These are phyloP conservation scores for Colletotrichum limetticola DNA, from an alignment of 2,329 filamentous ascomycete species.

Conservation along the genomic window DNA sequence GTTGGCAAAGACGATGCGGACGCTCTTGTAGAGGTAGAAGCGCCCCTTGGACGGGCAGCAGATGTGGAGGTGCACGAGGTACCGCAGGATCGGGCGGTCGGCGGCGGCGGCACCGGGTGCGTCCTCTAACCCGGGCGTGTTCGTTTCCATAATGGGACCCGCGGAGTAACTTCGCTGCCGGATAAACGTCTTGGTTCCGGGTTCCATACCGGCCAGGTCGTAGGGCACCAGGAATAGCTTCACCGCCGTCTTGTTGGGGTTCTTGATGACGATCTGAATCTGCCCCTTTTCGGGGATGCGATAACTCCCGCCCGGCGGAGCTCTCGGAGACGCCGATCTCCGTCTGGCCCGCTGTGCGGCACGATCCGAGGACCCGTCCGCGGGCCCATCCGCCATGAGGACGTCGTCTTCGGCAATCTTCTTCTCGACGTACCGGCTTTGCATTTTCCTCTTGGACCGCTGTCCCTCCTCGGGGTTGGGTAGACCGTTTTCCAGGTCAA, in stretches of 20 bases:
- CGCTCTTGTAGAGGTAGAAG: conserved; percentile 90
- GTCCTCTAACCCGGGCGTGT: conserved; percentile 51
- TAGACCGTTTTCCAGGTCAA: conserved; percentile 88
- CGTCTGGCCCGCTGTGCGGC: conserved; percentile 40
- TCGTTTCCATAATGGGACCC: conserved; percentile 80
- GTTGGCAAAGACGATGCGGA: conserved; percentile 96
- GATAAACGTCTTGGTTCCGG: conserved; percentile 95
- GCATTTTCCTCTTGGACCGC: conserved; percentile 59
- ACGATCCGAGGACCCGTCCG: conserved; percentile 40
- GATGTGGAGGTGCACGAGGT: conserved; percentile 92
- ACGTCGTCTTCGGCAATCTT: conserved; percentile 44
- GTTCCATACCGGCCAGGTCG: conserved; percentile 90
- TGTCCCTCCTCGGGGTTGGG: conserved; percentile 60
- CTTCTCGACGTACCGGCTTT: conserved; percentile 55
- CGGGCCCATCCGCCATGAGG: conserved; percentile 33
- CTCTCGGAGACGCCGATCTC: conserved; percentile 57
- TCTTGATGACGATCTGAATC: conserved; percentile 96
- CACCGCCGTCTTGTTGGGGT: conserved; percentile 97
- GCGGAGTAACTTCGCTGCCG: conserved; percentile 93
- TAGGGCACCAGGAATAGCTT: conserved; percentile 96
- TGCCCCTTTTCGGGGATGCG: conserved; percentile 94
- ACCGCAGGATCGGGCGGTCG: conserved; percentile 81
- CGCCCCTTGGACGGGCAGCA: conserved; percentile 86
- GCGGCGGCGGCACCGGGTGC: conserved; percentile 18
- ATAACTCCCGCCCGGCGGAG: conserved; percentile 88